Evolutionary conservation across 352 stramenopile genomes (phyloP).

Genomic region (Globisporangium abappressorium): DNA sequence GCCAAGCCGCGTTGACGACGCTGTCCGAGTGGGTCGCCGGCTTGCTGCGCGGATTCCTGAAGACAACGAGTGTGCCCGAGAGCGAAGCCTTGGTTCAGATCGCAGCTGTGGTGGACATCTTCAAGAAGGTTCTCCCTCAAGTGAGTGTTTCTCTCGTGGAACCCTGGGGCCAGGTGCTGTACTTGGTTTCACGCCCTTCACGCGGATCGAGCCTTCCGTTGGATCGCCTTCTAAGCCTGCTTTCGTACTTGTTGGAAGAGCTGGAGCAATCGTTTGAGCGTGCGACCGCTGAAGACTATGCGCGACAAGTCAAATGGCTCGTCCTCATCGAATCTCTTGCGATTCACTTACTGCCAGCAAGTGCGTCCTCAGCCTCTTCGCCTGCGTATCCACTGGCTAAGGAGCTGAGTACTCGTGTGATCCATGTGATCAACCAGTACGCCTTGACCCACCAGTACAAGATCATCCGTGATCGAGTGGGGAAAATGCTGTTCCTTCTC

Average conservation of each 20-base stretch:
- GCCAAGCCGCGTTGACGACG: conserved; percentile 52
- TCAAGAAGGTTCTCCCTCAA: conserved; percentile 46
- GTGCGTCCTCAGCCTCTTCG: conserved; percentile 4
- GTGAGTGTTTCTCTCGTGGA: conserved; percentile 57
- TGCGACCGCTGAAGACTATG: conserved; percentile 62
- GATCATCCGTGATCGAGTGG: conserved; percentile 69
- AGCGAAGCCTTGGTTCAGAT: conserved; percentile 17
- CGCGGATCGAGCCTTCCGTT: conserved; percentile 17
- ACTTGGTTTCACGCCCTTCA: conserved; percentile 39
- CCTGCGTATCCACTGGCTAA: conserved; percentile 15
- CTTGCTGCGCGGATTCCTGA: conserved; percentile 38
- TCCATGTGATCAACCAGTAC: conserved; percentile 44
- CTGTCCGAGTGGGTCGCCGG: conserved; percentile 52
- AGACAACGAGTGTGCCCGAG: conserved; percentile 21
- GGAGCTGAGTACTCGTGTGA: conserved; percentile 27
- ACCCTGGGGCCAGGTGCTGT: conserved; percentile 59
- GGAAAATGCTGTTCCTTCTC: conserved; percentile 59
- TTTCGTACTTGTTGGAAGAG: conserved; percentile 41
- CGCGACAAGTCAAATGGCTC: conserved; percentile 75
- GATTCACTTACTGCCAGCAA: conserved; percentile 40
- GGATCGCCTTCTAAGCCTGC: conserved; percentile 21
- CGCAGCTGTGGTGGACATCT: conserved; percentile 25
- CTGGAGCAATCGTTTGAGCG: conserved; percentile 56
- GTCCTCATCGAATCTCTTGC: conserved; percentile 48
- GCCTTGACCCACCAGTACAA: conserved; percentile 72